These are phyloP conservation scores for Coelastrella sp. DNA, from an alignment of 139 green algal species.

Conservation along the genomic window DNA sequence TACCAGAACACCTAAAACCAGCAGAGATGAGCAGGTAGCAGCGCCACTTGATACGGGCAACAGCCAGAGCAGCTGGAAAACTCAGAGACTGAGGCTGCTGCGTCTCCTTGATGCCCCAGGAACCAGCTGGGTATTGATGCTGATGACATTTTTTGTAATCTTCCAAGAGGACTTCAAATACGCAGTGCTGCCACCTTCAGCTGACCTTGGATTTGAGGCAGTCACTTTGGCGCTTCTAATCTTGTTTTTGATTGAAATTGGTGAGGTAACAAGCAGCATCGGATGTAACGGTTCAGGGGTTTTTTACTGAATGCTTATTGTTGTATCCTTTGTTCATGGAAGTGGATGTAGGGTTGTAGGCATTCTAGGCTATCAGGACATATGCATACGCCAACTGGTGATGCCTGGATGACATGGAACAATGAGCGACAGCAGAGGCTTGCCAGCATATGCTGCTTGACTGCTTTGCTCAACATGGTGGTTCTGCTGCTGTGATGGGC, in stretches of 20 bases:
- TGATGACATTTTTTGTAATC: conserved; percentile 82
- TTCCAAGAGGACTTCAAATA: conserved; percentile 89
- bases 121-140: conserved; percentile 47
- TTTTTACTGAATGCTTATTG: too few relatives aligned
- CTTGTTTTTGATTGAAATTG: conserved; percentile 75
- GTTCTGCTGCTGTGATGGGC: neutral
- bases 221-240: conserved; percentile 66
- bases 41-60: neutral
- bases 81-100: conserved; percentile 16
- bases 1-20: neutral
- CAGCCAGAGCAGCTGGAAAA: conserved; percentile 3
- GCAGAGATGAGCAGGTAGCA: neutral
- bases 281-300: too few relatives aligned
- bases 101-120: conserved; percentile 27
- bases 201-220: conserved; percentile 71
- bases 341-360: too few relatives aligned
- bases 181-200: conserved; percentile 60
- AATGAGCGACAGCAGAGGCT: neutral
- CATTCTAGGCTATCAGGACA: too few relatives aligned
- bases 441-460: neutral
- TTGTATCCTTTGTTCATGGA: too few relatives aligned
- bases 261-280: conserved; percentile 42
- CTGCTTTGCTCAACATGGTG: neutral
- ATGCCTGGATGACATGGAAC: neutral
- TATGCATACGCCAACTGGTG: neutral